Conservation (phyloP, 2,329 filamentous ascomycete genomes). For the Colletotrichum tanaceti region DNA sequence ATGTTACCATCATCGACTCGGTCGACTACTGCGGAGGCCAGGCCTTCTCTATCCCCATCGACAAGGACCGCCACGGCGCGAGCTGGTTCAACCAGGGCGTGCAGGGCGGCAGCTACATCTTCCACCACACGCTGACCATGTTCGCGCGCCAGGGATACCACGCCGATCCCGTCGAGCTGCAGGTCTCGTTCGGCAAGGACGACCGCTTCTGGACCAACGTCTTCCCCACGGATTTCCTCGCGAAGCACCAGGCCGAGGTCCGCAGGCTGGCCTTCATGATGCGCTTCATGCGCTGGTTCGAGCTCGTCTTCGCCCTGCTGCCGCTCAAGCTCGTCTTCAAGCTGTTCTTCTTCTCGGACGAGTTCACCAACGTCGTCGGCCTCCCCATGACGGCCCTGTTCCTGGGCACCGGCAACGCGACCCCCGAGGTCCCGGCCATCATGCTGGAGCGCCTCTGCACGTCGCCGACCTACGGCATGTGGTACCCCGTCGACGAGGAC, state of each 20-base stretch:
- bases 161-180: constrained; percentile 64
- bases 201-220: constrained; percentile 72
- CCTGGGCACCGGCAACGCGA: constrained; percentile 76
- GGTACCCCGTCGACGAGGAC: constrained; percentile 61
- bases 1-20: constrained; percentile 68
- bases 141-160: constrained; percentile 65
- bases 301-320: constrained; percentile 66
- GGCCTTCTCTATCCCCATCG: constrained; percentile 70
- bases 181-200: constrained; percentile 69
- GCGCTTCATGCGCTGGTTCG: constrained; percentile 65
- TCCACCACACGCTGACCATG: constrained; percentile 73
- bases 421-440: constrained; percentile 73
- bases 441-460: constrained; percentile 68
- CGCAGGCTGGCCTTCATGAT: constrained; percentile 64
- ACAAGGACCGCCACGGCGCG: constrained; percentile 68
- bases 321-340: constrained; percentile 72
- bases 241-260: constrained; percentile 65
- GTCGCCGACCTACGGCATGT: constrained; percentile 64
- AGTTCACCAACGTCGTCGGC: constrained; percentile 76
- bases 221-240: constrained; percentile 67
- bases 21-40: constrained; percentile 71
- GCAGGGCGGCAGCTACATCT: constrained; percentile 68
- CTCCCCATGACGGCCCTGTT: constrained; percentile 64
- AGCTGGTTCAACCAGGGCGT: constrained; percentile 73
- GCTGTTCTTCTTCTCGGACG: constrained; percentile 72